Evolutionary conservation across 441 rosid genomes (phyloP), one percentile per base, ranked within the genome.

Genomic region (Pelargonium fulgidum): DNA sequence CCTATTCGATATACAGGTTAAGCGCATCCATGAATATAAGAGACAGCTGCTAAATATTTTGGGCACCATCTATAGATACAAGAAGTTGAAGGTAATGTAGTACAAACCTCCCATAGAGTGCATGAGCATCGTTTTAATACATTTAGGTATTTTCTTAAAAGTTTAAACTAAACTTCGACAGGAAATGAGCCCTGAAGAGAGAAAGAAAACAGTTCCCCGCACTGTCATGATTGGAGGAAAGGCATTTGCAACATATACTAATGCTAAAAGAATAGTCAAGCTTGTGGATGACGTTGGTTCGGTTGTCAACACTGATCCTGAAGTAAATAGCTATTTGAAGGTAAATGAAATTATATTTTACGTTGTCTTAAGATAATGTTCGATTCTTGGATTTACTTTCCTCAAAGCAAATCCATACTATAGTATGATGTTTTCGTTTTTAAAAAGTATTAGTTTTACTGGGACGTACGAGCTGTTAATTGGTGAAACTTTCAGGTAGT

Each of bases 11-110:
- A 94, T 92, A 73, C 97, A 92, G 86, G 91, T 94, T 73, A 94
- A 94, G 85, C 96, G 98, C 75, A 94, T 94, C 77, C 99, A 94
- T 75, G 99, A 94, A 70, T 94, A 94, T 83, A 94, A 94, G 88
- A 89, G 99, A 79, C 98, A 94, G 73, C 84, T 94, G 66, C 77
- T 94, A 84, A 94, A 94, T 81, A 90, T 94, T 78, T 84, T 94
- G 83, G 97, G 97, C 66, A 87, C 85, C 7, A 83, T 94, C 64
- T 89, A 89, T 83, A 86, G 86, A 71, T 94, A 90, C 89, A 92
- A 89, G 85, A 90, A 90, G 79, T 77, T 94, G 67, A 92, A 94
- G 98, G 99, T 94, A 90, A 24, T 12, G 29, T 5, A 36, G 41
- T 36, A 36, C 39, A 61, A 10, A 61, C 7, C 64, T 61, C 64